phyloP scores from a whole-genome alignment of 2,329 filamentous ascomycete species.

The Trichoderma atroviride region DNA sequence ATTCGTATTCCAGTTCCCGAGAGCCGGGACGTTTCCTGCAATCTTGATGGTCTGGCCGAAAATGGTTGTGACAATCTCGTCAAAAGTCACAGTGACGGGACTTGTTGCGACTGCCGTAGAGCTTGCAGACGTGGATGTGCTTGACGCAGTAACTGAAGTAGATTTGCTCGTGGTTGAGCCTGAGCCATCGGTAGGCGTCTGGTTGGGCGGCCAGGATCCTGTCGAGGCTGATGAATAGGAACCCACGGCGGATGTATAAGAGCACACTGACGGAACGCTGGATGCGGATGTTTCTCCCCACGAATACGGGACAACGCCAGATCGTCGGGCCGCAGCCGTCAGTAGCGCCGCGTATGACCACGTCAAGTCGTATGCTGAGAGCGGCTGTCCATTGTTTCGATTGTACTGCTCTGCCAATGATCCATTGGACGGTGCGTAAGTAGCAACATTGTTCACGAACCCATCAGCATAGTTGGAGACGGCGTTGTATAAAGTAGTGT shows the following conservation, averaged over 20 bases:
- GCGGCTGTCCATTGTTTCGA: conserved; percentile 52
- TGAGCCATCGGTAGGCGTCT: conserved; percentile 44
- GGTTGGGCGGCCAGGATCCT: conserved; percentile 52
- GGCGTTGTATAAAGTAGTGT: conserved; percentile 58
- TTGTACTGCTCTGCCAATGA: conserved; percentile 69
- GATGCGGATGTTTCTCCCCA: conserved; percentile 55
- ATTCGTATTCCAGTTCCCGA: neutral
- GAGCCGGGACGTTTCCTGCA: conserved; percentile 55
- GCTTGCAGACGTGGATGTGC: conserved; percentile 25
- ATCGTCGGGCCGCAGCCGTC: conserved; percentile 60
- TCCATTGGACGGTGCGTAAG: conserved; percentile 47
- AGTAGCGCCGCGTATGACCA: conserved; percentile 75
- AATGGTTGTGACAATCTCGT: conserved; percentile 57
- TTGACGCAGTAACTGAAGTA: neutral
- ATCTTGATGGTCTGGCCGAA: conserved; percentile 68
- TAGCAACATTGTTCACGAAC: conserved; percentile 42
- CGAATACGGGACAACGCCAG: conserved; percentile 56
- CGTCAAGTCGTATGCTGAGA: conserved; percentile 68
- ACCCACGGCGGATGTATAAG: conserved; percentile 49
- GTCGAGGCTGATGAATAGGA: conserved; percentile 54
- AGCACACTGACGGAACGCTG: conserved; percentile 54
- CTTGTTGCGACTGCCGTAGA: conserved; percentile 43
- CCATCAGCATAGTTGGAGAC: conserved; percentile 61
- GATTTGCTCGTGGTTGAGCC: conserved; percentile 34
- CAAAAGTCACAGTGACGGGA: conserved; percentile 64